Evolutionary conservation across 768 basidiomycete species (phyloP), one percentile per base, ranked within the genome.

Genomic region (Suillus weaverae): DNA sequence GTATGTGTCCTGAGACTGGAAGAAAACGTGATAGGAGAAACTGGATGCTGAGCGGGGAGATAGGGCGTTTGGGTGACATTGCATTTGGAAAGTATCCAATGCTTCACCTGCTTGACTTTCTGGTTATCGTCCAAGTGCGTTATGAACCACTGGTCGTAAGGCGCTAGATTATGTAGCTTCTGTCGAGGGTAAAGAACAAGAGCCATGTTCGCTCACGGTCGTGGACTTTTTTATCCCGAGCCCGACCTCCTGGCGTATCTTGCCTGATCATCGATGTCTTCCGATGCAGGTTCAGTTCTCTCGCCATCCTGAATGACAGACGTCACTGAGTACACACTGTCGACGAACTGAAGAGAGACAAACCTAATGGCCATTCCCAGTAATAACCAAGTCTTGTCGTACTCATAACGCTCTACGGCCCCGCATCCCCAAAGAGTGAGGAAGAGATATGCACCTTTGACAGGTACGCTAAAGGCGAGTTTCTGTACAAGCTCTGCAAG

Each of bases 161-260:
- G 84, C 30, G 91, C 90, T n/a, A 65, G 7, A 18, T 5, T n/a
- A 56, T 56, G 66, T 33, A 35, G 70, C 95, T 97, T 66, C 94
- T 84, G 74, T 98, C 96, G 39, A 97, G 82, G 63, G 85, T 85
- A 74, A 89, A 95, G 71, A 92, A 95, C 65, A 94, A 76, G 59
- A 97, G 80, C 97, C 97, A 99, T 10, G 95, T 94, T 56, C 97
- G 81, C 77, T 99, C 96, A 53, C 97, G 87, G 75, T 98, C 99
- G 77, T 92, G 89, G 14, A 97, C 88, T 79, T 99, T 92, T 64
- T 84, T 76, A 71, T 92, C 94, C 61, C 91, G 86, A 30, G 89
- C 86, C 61, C 84, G 85, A 39, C 89, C 92, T 72, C 96, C 95
- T n/a, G 89, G 81, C 1, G 89, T 88, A 66, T 94, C 90, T 30